Evolutionary conservation across 805 yeast genomes (phyloP).

Genomic region (Ogataea nitratoaversa): DNA sequence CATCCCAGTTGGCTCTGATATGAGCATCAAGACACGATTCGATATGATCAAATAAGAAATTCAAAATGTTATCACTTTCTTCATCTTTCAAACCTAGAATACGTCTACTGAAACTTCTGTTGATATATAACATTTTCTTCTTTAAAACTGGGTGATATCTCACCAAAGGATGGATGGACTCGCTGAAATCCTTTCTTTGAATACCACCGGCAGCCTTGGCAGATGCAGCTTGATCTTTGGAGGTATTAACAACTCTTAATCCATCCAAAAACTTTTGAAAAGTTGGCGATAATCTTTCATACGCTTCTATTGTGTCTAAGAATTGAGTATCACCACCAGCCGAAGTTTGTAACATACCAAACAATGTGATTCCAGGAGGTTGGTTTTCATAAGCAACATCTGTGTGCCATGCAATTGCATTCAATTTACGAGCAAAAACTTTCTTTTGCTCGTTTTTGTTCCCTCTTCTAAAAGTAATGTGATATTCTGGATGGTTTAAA

Average conservation of each 20-base stretch:
- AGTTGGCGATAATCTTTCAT: constrained; percentile 58
- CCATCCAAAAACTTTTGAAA: constrained; percentile 54
- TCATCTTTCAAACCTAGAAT: constrained; percentile 66
- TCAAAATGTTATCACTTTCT: constrained; percentile 56
- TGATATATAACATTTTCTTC: constrained; percentile 49
- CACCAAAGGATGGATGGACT: constrained; percentile 58
- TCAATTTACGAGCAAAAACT: constrained; percentile 31
- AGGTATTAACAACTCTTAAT: constrained; percentile 61
- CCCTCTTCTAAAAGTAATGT: constrained; percentile 50
- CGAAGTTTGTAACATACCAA: constrained; percentile 48
- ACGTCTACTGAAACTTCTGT: constrained; percentile 55
- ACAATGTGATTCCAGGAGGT: constrained; percentile 67
- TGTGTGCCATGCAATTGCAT: constrained; percentile 55
- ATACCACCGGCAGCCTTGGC: constrained; percentile 50
- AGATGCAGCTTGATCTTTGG: constrained; percentile 60
- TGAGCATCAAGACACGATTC: constrained; percentile 50
- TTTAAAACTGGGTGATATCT: constrained; percentile 66
- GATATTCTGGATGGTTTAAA: constrained; percentile 50
- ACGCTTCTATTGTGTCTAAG: constrained; percentile 62
- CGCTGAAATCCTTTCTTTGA: constrained; percentile 57
- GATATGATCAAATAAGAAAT: constrained; percentile 49
- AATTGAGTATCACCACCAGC: constrained; percentile 72
- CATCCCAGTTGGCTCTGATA: constrained; percentile 62
- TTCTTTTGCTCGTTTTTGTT: constrained; percentile 33
- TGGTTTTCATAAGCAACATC: constrained; percentile 71